phyloP scores from a whole-genome alignment of 2,329 filamentous ascomycete species.

The Pseudogymnoascus sp. region DNA sequence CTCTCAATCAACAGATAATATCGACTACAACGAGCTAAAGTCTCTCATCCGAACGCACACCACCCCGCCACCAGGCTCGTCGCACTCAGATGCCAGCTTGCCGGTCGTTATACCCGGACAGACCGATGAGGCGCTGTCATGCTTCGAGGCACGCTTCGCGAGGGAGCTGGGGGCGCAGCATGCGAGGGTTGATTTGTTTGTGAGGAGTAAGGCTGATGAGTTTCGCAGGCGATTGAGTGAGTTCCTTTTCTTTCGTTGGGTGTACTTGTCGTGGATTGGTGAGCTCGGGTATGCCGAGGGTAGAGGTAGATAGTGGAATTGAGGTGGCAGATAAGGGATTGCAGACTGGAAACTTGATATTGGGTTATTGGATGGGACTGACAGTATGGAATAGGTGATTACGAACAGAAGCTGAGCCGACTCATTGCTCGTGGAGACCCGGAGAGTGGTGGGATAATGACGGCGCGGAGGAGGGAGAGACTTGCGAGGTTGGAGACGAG shows the following conservation, averaged over 20 bases:
- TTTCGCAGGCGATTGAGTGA: conserved; percentile 55
- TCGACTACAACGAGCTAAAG: conserved; percentile 85
- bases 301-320: background rate
- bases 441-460: background rate
- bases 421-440: background rate
- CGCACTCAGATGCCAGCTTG: conserved; percentile 29
- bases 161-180: conserved; percentile 65
- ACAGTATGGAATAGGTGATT: conserved; percentile 37
- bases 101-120: conserved; percentile 70
- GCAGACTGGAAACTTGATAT: background rate
- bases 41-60: conserved; percentile 76
- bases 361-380: background rate
- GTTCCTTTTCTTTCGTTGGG: background rate
- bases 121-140: conserved; percentile 46
- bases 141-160: conserved; percentile 67
- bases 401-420: conserved; percentile 43
- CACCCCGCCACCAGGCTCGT: conserved; percentile 54
- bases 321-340: background rate
- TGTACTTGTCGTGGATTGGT: background rate
- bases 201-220: conserved; percentile 72
- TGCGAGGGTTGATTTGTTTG: conserved; percentile 69
- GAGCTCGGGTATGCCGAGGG: background rate
- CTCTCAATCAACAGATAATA: conserved; percentile 53
- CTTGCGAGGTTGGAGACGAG: conserved; percentile 1
- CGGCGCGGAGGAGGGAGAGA: background rate